phyloP scores from a whole-genome alignment of 2,329 filamentous ascomycete species.

The Aphanoascus verrucosus region DNA sequence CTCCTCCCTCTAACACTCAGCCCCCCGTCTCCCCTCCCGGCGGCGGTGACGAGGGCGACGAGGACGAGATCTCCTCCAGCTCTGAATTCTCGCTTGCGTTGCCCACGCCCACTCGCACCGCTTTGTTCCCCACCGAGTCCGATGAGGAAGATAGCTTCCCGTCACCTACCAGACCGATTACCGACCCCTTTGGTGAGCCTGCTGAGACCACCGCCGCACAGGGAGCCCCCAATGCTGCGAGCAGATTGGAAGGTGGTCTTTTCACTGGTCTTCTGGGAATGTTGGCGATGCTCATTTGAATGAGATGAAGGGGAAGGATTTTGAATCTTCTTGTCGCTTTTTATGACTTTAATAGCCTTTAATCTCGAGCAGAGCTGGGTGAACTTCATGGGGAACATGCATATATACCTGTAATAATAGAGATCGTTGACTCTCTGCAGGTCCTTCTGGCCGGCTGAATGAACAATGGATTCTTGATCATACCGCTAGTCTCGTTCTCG shows the following conservation, averaged over 20 bases:
- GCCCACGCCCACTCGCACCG: not conserved
- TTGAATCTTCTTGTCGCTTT: not conserved
- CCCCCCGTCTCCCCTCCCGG: not conserved
- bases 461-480: too few species aligned
- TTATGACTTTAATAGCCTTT: not conserved
- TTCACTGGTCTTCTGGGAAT: constrained; percentile 5
- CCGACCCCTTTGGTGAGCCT: not conserved
- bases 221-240: not conserved
- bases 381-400: too few species aligned
- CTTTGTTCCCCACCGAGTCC: not conserved
- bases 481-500: too few species aligned
- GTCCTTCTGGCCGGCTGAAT: too few species aligned
- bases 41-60: not conserved
- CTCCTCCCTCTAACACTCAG: not conserved
- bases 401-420: too few species aligned
- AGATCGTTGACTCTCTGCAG: too few species aligned
- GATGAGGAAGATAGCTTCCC: not conserved
- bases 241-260: constrained; percentile 10
- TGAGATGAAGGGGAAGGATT: not conserved
- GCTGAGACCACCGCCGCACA: not conserved
- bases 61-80: not conserved
- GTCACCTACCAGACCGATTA: not conserved
- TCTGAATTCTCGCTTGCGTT: not conserved
- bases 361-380: too few species aligned
- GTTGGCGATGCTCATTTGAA: constrained; percentile 8